phyloP scores from a whole-genome alignment of 352 stramenopile species.

The Plasmopara halstedii region DNA sequence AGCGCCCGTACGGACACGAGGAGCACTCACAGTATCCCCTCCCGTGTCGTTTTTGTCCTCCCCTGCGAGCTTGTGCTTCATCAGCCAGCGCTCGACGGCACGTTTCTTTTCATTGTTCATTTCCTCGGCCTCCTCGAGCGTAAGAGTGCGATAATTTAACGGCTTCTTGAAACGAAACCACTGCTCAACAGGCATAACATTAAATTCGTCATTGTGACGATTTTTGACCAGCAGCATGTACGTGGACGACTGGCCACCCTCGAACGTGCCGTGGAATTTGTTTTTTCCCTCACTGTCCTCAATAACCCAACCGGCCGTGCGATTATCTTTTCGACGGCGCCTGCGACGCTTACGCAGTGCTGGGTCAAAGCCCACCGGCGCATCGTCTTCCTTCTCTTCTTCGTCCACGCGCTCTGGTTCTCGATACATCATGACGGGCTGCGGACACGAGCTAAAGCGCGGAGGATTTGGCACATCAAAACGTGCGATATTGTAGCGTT shows the following conservation, averaged over 20 bases:
- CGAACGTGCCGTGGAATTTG: slow-evolving; percentile 77
- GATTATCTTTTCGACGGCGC: slow-evolving; percentile 65
- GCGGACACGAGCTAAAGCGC: slow-evolving; percentile 44
- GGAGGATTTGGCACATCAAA: slow-evolving; percentile 69
- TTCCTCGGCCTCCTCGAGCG: slow-evolving; percentile 77
- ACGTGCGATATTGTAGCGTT: slow-evolving; percentile 82
- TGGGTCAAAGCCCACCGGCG: slow-evolving; percentile 59
- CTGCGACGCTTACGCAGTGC: slow-evolving; percentile 67
- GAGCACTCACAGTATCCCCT: slow-evolving; percentile 55
- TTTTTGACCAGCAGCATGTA: slow-evolving; percentile 86
- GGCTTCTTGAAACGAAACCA: slow-evolving; percentile 89
- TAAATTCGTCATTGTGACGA: slow-evolving; percentile 84
- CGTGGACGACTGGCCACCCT: slow-evolving; percentile 74
- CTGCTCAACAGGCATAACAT: slow-evolving; percentile 79
- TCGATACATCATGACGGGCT: slow-evolving; percentile 85
- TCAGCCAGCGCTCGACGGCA: slow-evolving; percentile 80
- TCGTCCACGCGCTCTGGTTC: slow-evolving; percentile 75
- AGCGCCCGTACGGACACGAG: slow-evolving; percentile 62
- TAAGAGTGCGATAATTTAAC: slow-evolving; percentile 75
- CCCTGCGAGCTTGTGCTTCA: slow-evolving; percentile 80
- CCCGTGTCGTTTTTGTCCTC: slow-evolving; percentile 53
- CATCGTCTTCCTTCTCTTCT: slow-evolving; percentile 73
- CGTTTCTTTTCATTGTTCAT: slow-evolving; percentile 88
- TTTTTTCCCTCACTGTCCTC: slow-evolving; percentile 77
- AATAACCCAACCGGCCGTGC: slow-evolving; percentile 77